Conservation (phyloP, 352 stramenopile species). For the Phytophthora agathidicida region DNA sequence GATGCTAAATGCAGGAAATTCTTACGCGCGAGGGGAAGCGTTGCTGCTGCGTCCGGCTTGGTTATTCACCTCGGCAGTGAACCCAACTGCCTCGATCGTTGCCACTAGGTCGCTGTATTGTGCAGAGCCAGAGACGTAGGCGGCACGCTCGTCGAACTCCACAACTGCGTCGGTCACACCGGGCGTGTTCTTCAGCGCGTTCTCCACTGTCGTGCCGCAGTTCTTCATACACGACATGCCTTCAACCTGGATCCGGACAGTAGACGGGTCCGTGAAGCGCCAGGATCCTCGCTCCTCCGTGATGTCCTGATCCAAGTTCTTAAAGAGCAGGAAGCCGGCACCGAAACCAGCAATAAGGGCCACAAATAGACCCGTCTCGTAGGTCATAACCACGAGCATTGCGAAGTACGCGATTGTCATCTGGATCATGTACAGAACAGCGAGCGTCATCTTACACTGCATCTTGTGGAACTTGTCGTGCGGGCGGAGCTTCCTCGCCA, state of each 20-base stretch:
- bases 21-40: conserved; percentile 65
- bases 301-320: conserved; percentile 74
- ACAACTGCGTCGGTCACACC: conserved; percentile 84
- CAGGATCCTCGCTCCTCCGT: conserved; percentile 73
- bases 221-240: conserved; percentile 97
- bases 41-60: conserved; percentile 20
- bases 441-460: conserved; percentile 64
- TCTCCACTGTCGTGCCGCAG: conserved; percentile 92
- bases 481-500: conserved; percentile 36
- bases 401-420: conserved; percentile 86
- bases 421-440: conserved; percentile 78
- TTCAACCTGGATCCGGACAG: conserved; percentile 77
- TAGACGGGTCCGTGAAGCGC: conserved; percentile 76
- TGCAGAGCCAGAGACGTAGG: conserved; percentile 73
- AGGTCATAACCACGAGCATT: conserved; percentile 87
- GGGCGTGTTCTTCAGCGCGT: conserved; percentile 60
- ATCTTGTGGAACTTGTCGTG: conserved; percentile 65
- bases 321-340: conserved; percentile 71
- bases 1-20: conserved; percentile 20
- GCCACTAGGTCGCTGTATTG: conserved; percentile 59
- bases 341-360: conserved; percentile 76
- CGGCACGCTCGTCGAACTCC: conserved; percentile 72
- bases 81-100: conserved; percentile 71
- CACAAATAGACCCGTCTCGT: conserved; percentile 79
- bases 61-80: conserved; percentile 58